These are phyloP conservation scores for Paracoccidioides brasiliensis DNA, from an alignment of 2,329 filamentous ascomycete genomes.

Conservation along the genomic window DNA sequence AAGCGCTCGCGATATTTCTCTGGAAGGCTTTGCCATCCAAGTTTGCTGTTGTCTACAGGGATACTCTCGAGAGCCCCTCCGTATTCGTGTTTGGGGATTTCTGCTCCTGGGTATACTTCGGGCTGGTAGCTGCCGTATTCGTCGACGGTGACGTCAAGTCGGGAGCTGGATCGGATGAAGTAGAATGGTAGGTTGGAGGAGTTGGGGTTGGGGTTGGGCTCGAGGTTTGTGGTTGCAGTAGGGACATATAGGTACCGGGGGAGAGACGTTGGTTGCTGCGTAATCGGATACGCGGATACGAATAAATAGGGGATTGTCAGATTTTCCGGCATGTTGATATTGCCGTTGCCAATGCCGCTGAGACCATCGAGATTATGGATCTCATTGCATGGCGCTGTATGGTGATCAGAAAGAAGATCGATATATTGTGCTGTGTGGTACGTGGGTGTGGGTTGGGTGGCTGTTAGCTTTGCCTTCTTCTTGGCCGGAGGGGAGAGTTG, in stretches of 20 bases:
- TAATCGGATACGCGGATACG: neutral
- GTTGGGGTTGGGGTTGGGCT: neutral
- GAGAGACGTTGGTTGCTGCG: neutral
- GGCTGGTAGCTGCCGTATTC: slow-evolving; percentile 6
- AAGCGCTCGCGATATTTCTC: no score
- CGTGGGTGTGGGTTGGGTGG: neutral
- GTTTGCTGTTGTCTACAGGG: no score
- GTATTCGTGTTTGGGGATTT: neutral
- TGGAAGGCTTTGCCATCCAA: no score
- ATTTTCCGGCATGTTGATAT: neutral
- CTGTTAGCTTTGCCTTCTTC: neutral
- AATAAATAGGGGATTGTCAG: neutral
- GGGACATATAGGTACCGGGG: neutral
- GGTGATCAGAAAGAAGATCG: neutral
- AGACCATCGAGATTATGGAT: neutral
- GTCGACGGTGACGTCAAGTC: slow-evolving; percentile 7
- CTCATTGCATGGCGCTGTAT: neutral
- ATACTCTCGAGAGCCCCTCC: no score
- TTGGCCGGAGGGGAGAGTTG: neutral
- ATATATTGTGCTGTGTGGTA: neutral
- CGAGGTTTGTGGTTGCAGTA: neutral
- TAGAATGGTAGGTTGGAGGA: neutral
- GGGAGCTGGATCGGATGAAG: neutral
- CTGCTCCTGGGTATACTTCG: neutral
- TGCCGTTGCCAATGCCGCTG: neutral